Base-by-base conservation (phyloP, 495 filamentous ascomycete species). In the Penicillium pancosmium region DNA sequence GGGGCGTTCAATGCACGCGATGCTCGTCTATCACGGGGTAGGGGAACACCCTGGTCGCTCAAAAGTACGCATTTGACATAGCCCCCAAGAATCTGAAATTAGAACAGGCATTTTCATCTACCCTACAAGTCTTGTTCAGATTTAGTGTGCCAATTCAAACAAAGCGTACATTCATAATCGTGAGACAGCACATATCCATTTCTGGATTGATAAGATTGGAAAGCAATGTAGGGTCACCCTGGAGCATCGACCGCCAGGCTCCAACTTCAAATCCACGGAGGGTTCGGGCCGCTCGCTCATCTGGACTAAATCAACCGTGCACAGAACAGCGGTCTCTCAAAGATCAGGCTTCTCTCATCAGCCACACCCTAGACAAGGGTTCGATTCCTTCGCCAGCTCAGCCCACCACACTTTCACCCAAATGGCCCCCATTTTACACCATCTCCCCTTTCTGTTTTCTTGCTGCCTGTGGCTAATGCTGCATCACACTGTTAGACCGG, bases 391-490 rank as follows among this genome's bases (percentile, higher is more conserved):
- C 21, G 11, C 46, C 21, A 48, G 9, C 9, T 31, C 46, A 25
- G 9, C 21, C 10, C 41, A 16, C 21, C 9, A 19, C 18, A 25
- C 3, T 27, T 12, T 12, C 21, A n/a, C 21, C 41, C 10, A 12
- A 1, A 48, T 48, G 46, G 46, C 46, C 21, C 21, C 46, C 21
- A 15, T 48, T n/a, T 23, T 41, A 11, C 15, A 15, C n/a, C 19
- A 11, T 12, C 35, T 11, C 19, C 18, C 5, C 2, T 10, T 23
- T 54, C 5, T 41, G 13, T 54, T 54, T 54, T 7, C 25, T n/a
- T 36, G 51, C 13, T 54, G 51, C 51, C 51, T 54, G 51, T 19
- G 51, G 51, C 51, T 54, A n/a, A 40, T n/a, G 34, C 15, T 44
- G 41, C 41, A 44, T 7, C 41, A 16, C 15, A n/a, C 16, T n/a